phyloP scores from a whole-genome alignment of 768 basidiomycete genomes.

The Termitomyces sp. region DNA sequence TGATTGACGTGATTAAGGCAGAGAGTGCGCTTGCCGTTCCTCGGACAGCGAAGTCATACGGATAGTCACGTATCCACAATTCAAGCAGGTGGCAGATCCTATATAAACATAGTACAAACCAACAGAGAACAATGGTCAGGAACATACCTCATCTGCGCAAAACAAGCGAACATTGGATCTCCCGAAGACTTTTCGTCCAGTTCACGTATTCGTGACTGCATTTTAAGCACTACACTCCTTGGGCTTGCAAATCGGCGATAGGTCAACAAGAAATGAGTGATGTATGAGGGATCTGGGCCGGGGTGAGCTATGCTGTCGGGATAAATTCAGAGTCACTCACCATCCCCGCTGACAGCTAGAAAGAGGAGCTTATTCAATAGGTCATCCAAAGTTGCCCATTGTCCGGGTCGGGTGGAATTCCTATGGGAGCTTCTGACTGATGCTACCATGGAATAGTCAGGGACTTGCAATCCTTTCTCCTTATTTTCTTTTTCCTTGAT shows the following conservation, averaged over 20 bases:
- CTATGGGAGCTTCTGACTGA: slow-evolving; percentile 1
- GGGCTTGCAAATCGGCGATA: slow-evolving; percentile 83
- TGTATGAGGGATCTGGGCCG: slow-evolving; percentile 64
- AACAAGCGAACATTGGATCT: slow-evolving; percentile 84
- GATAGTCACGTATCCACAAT: slow-evolving; percentile 73
- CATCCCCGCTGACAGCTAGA: slow-evolving; percentile 80
- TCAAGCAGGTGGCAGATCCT: slow-evolving; percentile 82
- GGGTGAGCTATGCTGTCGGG: slow-evolving; percentile 1
- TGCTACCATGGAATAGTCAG: not conserved
- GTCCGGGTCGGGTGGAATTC: slow-evolving; percentile 44
- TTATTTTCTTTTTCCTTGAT: slow-evolving; percentile 35
- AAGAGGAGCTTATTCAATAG: slow-evolving; percentile 80
- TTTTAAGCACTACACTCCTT: slow-evolving; percentile 73
- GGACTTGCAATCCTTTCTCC: slow-evolving; percentile 30
- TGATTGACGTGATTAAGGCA: slow-evolving; percentile 75
- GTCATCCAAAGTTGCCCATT: slow-evolving; percentile 76
- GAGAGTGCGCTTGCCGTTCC: slow-evolving; percentile 69
- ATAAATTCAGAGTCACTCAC: slow-evolving; percentile 32
- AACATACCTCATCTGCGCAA: slow-evolving; percentile 79
- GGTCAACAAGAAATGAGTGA: slow-evolving; percentile 78
- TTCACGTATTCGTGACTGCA: slow-evolving; percentile 84
- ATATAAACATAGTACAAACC: slow-evolving; percentile 3
- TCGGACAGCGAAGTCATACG: slow-evolving; percentile 75
- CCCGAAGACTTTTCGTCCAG: slow-evolving; percentile 60
- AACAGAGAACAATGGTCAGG: slow-evolving; percentile 1